Evolutionary conservation across 345 rosid genomes (phyloP), one percentile per base, ranked within the genome.

Genomic region (Dipteronia dyeriana): DNA sequence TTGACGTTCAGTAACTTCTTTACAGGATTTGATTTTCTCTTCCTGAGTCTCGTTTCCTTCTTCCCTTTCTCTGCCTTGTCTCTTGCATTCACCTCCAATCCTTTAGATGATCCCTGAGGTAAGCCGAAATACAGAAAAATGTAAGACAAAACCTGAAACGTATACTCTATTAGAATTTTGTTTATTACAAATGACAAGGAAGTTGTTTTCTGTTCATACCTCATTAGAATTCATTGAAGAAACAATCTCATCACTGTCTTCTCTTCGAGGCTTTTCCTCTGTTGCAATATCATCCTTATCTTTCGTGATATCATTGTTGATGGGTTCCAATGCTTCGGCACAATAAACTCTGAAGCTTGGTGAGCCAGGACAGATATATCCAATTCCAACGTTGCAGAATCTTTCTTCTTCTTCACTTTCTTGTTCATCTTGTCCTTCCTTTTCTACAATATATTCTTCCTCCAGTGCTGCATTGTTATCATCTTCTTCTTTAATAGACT

Each of bases 281-380:
- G 43, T 26, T 14, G 67, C 75, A 47, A 66, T 29, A 3, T 66
- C 53, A 20, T 39, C 38, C 38, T 34, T 4, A 34, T 75, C 74
- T 20, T 23, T 26, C n/a, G 67, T 71, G 38, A 66, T 29, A 3
- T 66, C 53, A 25, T 39, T 34, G 38, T 34, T 69, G 49, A 47
- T 23, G 20, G 73, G 49, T 1, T 39, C 41, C 25, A 22, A 26
- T n/a, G 83, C 63, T 64, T 74, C 74, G 17, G 69, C 12, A 66
- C 73, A 79, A 75, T 79, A 84, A 38, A 84, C 81, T 64, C 87
- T 81, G 78, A 84, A 84, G 67, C 87, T 84, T 4, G 87, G 87
- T 2, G 87, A 79, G 25, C 82, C 76, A 57, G 76, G 79, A 53
- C 66, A 68, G 31, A 76, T 3, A 34, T 20, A 13, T 47, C 25